These are phyloP conservation scores for Rusavskia elegans DNA, from an alignment of 495 filamentous ascomycete species.

Conservation along the genomic window DNA sequence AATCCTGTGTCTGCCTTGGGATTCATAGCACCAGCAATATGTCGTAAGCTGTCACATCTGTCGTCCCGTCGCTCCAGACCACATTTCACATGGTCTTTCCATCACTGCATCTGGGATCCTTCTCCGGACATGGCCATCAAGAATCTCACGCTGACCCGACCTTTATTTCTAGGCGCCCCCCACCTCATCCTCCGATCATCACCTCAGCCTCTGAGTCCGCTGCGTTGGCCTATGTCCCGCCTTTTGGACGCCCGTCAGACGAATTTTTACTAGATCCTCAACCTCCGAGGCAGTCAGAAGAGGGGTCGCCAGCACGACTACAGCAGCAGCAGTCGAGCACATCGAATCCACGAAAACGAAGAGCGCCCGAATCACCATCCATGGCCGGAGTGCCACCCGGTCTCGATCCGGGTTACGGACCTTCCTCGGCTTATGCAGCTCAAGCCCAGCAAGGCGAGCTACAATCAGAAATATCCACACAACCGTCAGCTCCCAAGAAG, in stretches of 20 bases:
- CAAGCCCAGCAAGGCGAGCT: conserved; percentile 20
- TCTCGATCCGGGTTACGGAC: conserved; percentile 18
- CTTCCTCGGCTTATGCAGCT: conserved; percentile 8
- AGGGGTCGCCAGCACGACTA: conserved; percentile 11
- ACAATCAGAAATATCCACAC: conserved; percentile 16
- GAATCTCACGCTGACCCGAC: too few relatives aligned
- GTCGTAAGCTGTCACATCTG: background rate
- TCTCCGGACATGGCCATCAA: too few relatives aligned
- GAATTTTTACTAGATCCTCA: conserved; percentile 20
- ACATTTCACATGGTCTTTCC: background rate
- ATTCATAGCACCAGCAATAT: background rate
- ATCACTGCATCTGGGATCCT: background rate
- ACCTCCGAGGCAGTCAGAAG: conserved; percentile 12
- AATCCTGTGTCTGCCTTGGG: background rate
- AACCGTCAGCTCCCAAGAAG: conserved; percentile 50
- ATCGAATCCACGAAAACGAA: conserved; percentile 30
- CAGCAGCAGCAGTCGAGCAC: conserved; percentile 16
- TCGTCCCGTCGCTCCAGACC: background rate
- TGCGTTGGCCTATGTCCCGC: conserved; percentile 25
- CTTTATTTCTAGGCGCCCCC: background rate
- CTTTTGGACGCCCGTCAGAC: background rate
- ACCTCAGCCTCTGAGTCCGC: conserved; percentile 21
- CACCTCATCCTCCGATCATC: background rate
- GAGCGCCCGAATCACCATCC: conserved; percentile 18
- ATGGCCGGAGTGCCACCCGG: conserved; percentile 11